Conservation (phyloP, 257 asterid genomes). For the Galeopsis tetrahit region DNA sequence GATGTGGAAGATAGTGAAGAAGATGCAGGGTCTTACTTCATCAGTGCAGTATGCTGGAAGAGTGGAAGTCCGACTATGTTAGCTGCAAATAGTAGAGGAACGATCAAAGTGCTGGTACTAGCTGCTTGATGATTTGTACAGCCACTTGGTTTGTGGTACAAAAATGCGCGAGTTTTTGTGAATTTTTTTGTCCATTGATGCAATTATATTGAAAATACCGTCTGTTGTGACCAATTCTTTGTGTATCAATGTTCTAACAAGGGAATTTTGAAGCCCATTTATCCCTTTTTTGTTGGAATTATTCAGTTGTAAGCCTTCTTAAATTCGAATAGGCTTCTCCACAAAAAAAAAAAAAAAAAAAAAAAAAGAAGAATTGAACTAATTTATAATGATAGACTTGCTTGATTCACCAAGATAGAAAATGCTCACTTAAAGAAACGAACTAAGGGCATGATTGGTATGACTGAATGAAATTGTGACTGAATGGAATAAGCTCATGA, state of each 20-base stretch:
- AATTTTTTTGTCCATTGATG: constrained; percentile 11
- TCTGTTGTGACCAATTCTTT: background rate
- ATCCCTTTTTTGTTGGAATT: background rate
- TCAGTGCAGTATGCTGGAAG: constrained; percentile 96
- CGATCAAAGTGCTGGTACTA: constrained; percentile 77
- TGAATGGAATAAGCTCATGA: too few species aligned
- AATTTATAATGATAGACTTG: background rate
- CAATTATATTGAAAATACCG: background rate
- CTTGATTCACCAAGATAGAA: background rate
- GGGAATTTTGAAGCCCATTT: background rate
- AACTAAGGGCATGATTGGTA: too few species aligned
- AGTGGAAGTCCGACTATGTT: constrained; percentile 78
- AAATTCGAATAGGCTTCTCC: background rate
- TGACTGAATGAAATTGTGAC: too few species aligned
- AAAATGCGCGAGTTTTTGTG: background rate
- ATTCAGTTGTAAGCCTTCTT: background rate
- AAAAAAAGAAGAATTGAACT: too few species aligned
- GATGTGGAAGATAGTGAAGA: constrained; percentile 56
- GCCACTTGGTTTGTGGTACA: background rate
- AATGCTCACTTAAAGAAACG: too few species aligned
- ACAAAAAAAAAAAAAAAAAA: too few species aligned
- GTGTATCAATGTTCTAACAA: background rate
- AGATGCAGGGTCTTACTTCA: constrained; percentile 74
- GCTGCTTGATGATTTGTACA: constrained; percentile 59
- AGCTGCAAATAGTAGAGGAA: constrained; percentile 83